Base-by-base conservation (phyloP, 1,139 yeast species). In the Lodderomyces pseudojiufengensis region DNA sequence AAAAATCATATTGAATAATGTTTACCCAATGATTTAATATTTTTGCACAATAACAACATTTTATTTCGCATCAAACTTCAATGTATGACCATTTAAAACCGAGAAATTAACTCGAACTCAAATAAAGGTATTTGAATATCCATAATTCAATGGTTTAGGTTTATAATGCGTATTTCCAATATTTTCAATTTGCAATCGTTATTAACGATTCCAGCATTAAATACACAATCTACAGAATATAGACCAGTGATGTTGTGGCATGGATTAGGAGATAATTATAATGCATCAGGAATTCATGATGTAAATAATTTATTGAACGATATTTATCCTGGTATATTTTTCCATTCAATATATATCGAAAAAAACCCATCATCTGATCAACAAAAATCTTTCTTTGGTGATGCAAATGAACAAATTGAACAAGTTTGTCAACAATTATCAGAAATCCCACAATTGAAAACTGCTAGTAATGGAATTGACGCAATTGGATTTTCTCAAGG, bases 401-500 rank as follows among this genome's bases (percentile, higher is more conserved):
- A 76, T 44, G 69, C 82, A 24, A 76, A 75, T 46, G 61, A 59
- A 11, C 59, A 55, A 36, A 41, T 57, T 39, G 50, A 57, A 22
- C 33, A 22, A 9, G 78, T 65, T 0, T 76, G 81, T 45, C 58
- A 59, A 4, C 65, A 69, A 38, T 50, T 78, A 25, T 42, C 55
- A 3, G 47, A 46, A 1, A 59, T 68, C 2, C 61, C 73, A 0
- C 74, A 70, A 37, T 59, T 80, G 10, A 26, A 24, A 13, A 18
- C 20, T 7, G 7, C 20, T 7, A 21, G 4, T 3, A 34, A 57
- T 11, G 92, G 92, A 0, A 81, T 84, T 52, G 83, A 83, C 52
- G 85, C 81, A 4, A 68, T 85, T 32, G 95, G 95, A 3, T 81
- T 82, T 48, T 83, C 94, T 0, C 95, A 85, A 52, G 95, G 95